These are phyloP conservation scores for Microthyrium microscopicum DNA, from an alignment of 2,329 filamentous ascomycete species.

Conservation along the genomic window DNA sequence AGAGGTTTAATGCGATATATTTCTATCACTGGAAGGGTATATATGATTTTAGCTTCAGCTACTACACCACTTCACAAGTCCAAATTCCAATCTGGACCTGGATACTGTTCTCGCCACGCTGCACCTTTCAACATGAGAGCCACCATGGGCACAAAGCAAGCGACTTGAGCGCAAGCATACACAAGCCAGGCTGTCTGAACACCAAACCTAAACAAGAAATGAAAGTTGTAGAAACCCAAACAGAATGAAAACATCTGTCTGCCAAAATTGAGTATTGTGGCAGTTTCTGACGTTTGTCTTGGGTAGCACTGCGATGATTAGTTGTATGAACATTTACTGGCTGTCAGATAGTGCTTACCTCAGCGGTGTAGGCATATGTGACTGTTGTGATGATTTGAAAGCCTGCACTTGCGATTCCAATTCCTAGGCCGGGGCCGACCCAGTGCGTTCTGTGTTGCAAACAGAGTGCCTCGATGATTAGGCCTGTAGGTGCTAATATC, in stretches of 20 bases:
- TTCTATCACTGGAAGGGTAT: no score
- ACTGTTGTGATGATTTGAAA: constrained; percentile 21
- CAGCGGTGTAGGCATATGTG: constrained; percentile 17
- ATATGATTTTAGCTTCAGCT: neutral
- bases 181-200: constrained; percentile 2
- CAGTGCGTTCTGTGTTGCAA: constrained; percentile 16
- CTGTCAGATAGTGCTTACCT: neutral
- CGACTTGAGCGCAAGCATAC: neutral
- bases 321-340: neutral
- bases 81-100: constrained; percentile 4
- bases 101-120: constrained; percentile 2
- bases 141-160: neutral
- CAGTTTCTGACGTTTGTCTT: constrained; percentile 20
- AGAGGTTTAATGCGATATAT: no score
- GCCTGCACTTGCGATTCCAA: constrained; percentile 20
- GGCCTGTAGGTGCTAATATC: constrained; percentile 13
- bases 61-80: constrained; percentile 1
- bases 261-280: constrained; percentile 18
- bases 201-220: constrained; percentile 1
- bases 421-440: constrained; percentile 21
- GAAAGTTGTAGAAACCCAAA: constrained; percentile 17
- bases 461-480: constrained; percentile 17
- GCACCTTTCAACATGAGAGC: constrained; percentile 3
- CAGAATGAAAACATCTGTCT: constrained; percentile 19
- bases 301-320: constrained; percentile 18